phyloP scores from a whole-genome alignment of 106 monocot species.

The Dendrobium chrysotoxum region DNA sequence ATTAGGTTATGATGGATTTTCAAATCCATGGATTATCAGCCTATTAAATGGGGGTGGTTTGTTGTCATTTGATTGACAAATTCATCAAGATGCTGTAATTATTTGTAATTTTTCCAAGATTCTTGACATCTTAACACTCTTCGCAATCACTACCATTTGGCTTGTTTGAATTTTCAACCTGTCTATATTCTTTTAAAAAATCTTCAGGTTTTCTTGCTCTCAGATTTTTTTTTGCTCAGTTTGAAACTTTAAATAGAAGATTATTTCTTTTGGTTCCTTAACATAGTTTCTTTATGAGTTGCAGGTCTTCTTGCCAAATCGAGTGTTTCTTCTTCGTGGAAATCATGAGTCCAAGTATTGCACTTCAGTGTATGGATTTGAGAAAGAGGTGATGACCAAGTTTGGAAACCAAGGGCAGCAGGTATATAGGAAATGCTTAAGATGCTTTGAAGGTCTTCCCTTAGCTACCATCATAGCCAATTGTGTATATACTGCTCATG shows the following conservation, averaged over 20 bases:
- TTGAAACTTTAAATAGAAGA: background rate
- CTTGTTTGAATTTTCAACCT: background rate
- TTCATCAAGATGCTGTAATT: background rate
- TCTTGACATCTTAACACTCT: background rate
- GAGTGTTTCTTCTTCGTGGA: slow-evolving; percentile 94
- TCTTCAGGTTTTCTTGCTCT: background rate
- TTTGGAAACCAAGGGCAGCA: slow-evolving; percentile 71
- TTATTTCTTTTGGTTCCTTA: background rate
- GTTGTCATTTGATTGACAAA: background rate
- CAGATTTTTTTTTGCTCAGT: background rate
- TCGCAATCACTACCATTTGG: background rate
- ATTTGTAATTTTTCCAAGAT: background rate
- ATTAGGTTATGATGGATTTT: background rate
- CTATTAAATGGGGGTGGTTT: background rate
- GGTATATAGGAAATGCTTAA: slow-evolving; percentile 86
- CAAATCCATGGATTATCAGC: background rate
- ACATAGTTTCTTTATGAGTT: slow-evolving; percentile 9
- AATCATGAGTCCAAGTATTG: slow-evolving; percentile 99
- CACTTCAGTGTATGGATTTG: slow-evolving; percentile 93
- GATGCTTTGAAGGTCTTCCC: slow-evolving; percentile 96
- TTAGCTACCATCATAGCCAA: slow-evolving; percentile 85
- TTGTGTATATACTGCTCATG: slow-evolving; percentile 86
- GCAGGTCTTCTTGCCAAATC: slow-evolving; percentile 68
- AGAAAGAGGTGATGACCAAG: slow-evolving; percentile 87
- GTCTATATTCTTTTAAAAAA: background rate